Conservation (phyloP, 768 basidiomycete genomes). For the Heimioporus sp. region DNA sequence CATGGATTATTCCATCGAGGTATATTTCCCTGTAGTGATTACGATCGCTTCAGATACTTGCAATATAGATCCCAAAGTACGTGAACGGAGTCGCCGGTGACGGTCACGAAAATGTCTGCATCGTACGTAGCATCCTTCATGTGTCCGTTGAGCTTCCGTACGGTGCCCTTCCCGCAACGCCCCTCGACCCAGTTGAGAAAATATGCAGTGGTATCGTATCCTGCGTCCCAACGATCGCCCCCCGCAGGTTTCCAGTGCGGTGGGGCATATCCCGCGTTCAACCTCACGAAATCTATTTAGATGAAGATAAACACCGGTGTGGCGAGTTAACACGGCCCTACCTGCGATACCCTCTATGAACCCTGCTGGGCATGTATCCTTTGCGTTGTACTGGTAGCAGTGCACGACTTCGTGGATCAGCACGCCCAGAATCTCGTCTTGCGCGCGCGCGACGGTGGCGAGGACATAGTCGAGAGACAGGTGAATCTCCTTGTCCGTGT, state of each 20-base stretch:
- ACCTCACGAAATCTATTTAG: slow-evolving; percentile 66
- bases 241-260: slow-evolving; percentile 64
- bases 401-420: slow-evolving; percentile 77
- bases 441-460: slow-evolving; percentile 37
- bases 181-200: slow-evolving; percentile 69
- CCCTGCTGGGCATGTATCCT: slow-evolving; percentile 61
- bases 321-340: slow-evolving; percentile 26
- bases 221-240: slow-evolving; percentile 65
- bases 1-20: slow-evolving; percentile 5
- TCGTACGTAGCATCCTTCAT: slow-evolving; percentile 52
- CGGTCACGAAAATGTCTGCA: slow-evolving; percentile 47
- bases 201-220: slow-evolving; percentile 71
- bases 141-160: slow-evolving; percentile 55
- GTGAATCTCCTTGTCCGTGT: slow-evolving; percentile 69
- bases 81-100: slow-evolving; percentile 51
- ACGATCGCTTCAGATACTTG: slow-evolving; percentile 30
- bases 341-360: slow-evolving; percentile 82
- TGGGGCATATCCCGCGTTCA: slow-evolving; percentile 54
- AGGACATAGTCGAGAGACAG: slow-evolving; percentile 66
- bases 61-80: slow-evolving; percentile 62
- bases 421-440: slow-evolving; percentile 68
- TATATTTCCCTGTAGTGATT: background rate
- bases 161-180: slow-evolving; percentile 49
- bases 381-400: slow-evolving; percentile 69
- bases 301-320: background rate